phyloP scores from a whole-genome alignment of 495 filamentous ascomycete species.

The Friedmanniomyces simplex region DNA sequence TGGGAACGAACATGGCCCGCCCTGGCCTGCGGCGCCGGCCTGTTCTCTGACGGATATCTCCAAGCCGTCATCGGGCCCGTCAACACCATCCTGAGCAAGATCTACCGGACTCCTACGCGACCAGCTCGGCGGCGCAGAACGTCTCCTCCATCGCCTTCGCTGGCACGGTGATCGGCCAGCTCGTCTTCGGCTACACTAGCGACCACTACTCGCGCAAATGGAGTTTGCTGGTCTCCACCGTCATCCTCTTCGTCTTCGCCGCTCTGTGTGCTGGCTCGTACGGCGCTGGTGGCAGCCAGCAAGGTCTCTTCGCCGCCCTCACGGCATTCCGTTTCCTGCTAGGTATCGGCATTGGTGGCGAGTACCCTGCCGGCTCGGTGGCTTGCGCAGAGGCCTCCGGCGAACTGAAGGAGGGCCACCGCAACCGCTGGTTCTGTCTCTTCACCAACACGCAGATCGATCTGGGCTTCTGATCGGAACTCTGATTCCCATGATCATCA shows the following conservation, averaged over 20 bases:
- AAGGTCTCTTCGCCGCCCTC: conserved; percentile 67
- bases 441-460: conserved; percentile 91
- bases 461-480: conserved; percentile 62
- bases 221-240: conserved; percentile 67
- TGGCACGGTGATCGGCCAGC: conserved; percentile 75
- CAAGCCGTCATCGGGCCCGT: conserved; percentile 79
- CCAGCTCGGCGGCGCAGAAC: conserved; percentile 56
- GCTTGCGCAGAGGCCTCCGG: conserved; percentile 74
- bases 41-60: conserved; percentile 86
- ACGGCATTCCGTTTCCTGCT: conserved; percentile 78
- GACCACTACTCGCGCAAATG: conserved; percentile 79
- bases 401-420: conserved; percentile 63
- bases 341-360: conserved; percentile 54
- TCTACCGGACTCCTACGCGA: conserved; percentile 56
- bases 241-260: conserved; percentile 75
- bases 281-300: conserved; percentile 48
- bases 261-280: conserved; percentile 70
- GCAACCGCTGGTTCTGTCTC: conserved; percentile 85
- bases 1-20: conserved; percentile 56
- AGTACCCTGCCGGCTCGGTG: conserved; percentile 85
- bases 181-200: conserved; percentile 69
- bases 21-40: conserved; percentile 76
- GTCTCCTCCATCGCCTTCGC: conserved; percentile 75
- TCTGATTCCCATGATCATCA: conserved; percentile 57
- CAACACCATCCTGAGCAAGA: conserved; percentile 52